A percentile compares a stretch with the other conserved stretches of the same genome.
Evolutionary conservation across 306 rosid genomes (phyloP).

Genomic region (Senna tora): DNA sequence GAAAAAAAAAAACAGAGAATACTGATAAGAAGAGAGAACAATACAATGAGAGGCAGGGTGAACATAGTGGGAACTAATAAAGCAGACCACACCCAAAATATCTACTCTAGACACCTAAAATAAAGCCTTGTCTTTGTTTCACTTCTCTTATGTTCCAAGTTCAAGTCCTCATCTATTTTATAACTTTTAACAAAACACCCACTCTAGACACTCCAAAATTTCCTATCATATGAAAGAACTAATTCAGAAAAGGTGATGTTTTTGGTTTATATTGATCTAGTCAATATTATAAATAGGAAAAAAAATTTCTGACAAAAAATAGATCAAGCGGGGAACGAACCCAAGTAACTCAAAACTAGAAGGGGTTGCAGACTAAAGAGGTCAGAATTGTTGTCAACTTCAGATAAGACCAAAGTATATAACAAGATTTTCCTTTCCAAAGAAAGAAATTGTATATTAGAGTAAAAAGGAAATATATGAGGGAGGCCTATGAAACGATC

Average conservation of each 20-base stretch:
- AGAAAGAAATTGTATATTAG: background rate
- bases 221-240: slow-evolving; percentile 23
- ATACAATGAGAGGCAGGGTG: background rate
- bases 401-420: background rate
- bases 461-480: background rate
- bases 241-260: slow-evolving; percentile 23
- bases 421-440: background rate
- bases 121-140: background rate
- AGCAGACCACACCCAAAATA: no score
- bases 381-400: background rate
- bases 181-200: background rate
- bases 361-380: background rate
- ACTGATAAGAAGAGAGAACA: background rate
- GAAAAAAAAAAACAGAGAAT: background rate
- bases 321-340: background rate
- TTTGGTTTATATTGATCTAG: slow-evolving; percentile 14
- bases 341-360: background rate
- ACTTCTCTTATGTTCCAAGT: slow-evolving; percentile 17
- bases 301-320: background rate
- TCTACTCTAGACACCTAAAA: background rate
- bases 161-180: background rate
- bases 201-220: slow-evolving; percentile 22
- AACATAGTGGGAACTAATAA: no score
- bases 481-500: background rate
- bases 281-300: slow-evolving; percentile 1